Conservation (phyloP, 2,329 filamentous ascomycete species). For the Aaosphaeria arxii region DNA sequence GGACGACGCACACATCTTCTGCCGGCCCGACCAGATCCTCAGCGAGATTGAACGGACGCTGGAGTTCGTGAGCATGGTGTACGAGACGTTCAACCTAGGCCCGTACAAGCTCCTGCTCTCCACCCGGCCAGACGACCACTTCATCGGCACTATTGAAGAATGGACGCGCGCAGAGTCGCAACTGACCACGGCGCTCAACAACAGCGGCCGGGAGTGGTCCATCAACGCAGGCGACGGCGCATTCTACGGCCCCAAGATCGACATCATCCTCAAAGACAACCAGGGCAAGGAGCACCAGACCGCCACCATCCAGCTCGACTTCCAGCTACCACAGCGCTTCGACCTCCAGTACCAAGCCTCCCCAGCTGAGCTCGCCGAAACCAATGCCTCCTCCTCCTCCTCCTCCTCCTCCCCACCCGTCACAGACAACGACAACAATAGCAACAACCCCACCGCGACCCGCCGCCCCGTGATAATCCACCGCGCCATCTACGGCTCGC, state of each 20-base stretch:
- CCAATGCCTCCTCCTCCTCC: conserved; percentile 17
- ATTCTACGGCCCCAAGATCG: conserved; percentile 91
- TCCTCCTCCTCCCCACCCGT: conserved; percentile 7
- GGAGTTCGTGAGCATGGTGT: conserved; percentile 71
- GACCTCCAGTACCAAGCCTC: conserved; percentile 71
- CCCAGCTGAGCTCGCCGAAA: conserved; percentile 60
- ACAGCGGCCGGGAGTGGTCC: conserved; percentile 65
- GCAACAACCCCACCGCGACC: conserved; percentile 18
- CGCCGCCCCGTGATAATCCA: conserved; percentile 73
- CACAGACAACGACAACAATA: conserved; percentile 46
- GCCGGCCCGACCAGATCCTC: conserved; percentile 71
- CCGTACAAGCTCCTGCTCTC: conserved; percentile 75
- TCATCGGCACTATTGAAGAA: conserved; percentile 70
- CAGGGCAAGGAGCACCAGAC: conserved; percentile 81
- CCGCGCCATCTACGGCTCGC: conserved; percentile 77
- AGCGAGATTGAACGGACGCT: conserved; percentile 71
- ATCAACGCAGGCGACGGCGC: conserved; percentile 80
- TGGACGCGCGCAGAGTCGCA: conserved; percentile 68
- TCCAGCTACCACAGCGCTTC: conserved; percentile 83
- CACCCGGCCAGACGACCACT: conserved; percentile 72
- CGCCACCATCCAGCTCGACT: conserved; percentile 85
- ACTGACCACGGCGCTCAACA: conserved; percentile 60
- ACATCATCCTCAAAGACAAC: conserved; percentile 76
- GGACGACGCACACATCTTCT: conserved; percentile 90
- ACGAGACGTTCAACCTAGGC: conserved; percentile 66